A percentile compares a stretch with the other conserved stretches of the same genome.
Conservation (phyloP, 2,329 filamentous ascomycete genomes). For the Karstenula rhodostoma region DNA sequence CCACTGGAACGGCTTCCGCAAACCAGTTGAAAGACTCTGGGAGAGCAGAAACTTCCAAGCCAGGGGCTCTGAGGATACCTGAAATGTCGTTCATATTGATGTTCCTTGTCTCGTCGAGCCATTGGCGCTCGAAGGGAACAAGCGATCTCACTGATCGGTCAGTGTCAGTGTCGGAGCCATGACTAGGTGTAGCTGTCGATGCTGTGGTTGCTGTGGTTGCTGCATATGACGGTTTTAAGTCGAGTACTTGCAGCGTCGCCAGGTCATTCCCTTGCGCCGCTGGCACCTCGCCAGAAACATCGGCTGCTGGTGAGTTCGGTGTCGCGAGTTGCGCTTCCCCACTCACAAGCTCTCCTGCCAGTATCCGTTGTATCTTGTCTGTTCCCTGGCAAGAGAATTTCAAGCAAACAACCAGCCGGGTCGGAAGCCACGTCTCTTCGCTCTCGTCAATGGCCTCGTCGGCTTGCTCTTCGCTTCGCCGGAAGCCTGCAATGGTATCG, state of each 20-base stretch:
- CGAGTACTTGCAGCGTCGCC: not conserved
- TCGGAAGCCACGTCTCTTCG: slow-evolving; percentile 9
- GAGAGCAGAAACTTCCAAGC: not conserved
- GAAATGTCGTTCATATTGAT: slow-evolving; percentile 24
- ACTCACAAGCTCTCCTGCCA: not conserved
- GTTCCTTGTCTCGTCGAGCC: slow-evolving; percentile 30
- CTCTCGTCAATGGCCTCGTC: not conserved
- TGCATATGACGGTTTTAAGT: not conserved
- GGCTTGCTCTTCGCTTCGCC: not conserved
- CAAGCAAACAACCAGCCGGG: slow-evolving; percentile 20
- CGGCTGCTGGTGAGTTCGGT: not conserved
- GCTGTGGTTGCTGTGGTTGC: not conserved
- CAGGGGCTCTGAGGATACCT: not conserved
- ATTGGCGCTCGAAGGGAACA: slow-evolving; percentile 23
- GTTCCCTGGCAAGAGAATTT: slow-evolving; percentile 19
- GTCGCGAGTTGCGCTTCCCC: not conserved
- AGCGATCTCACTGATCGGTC: slow-evolving; percentile 3
- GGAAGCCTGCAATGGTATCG: slow-evolving; percentile 12
- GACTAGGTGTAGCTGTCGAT: not conserved
- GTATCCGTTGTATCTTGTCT: not conserved
- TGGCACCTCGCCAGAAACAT: not conserved
- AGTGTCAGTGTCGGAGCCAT: slow-evolving; percentile 10
- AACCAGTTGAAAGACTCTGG: slow-evolving; percentile 27
- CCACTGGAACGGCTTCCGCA: slow-evolving; percentile 24
- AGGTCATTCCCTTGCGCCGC: too few species aligned